Base-by-base conservation (phyloP, 345 rosid species). In the Syzygium oleosum region DNA sequence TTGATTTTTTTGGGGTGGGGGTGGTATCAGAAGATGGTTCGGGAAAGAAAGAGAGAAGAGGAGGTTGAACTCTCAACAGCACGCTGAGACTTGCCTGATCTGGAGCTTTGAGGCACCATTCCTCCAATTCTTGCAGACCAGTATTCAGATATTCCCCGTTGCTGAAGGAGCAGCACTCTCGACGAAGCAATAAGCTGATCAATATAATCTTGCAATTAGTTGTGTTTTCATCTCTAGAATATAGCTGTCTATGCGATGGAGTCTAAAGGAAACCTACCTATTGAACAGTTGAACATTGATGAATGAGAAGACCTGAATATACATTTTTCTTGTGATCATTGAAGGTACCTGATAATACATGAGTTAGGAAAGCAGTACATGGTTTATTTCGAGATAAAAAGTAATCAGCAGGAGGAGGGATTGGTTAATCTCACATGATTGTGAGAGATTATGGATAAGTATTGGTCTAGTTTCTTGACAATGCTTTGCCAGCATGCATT, bases 401-500 rank as follows among this genome's bases (percentile, higher is more conserved):
- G 84, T 56, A 4, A 89, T 29, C 58, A 85, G 46, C 87, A 78
- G 56, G 84, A 65, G 84, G 38, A 52, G 38, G 63, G 79, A 85
- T 93, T 87, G 90, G 94, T 96, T 3, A 90, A 89, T 92, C 94
- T 98, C 99, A 98, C 78, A 65, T 65, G 43, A 65, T 94, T 51
- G 86, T 90, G 85, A 87, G 90, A 91, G 96, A 91, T 91, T 92
- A 96, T 65, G 78, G 12, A 65, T 31, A 65, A 31, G 6, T 65
- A 87, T 84, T 92, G 91, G 93, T 94, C 88, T 96, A 89, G 93
- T 97, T 98, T 93, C 78, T 94, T 95, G 90, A 95, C 98, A 63
- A 98, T 96, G 90, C 98, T 96, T 92, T 94, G 98, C 99, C 99
- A 98, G 88, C 97, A 98, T 54, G 98, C 99, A 89, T 96, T 96